Evolutionary conservation across 2,329 filamentous ascomycete genomes (phyloP).

Genomic region (Sphaerostilbella broomeana): DNA sequence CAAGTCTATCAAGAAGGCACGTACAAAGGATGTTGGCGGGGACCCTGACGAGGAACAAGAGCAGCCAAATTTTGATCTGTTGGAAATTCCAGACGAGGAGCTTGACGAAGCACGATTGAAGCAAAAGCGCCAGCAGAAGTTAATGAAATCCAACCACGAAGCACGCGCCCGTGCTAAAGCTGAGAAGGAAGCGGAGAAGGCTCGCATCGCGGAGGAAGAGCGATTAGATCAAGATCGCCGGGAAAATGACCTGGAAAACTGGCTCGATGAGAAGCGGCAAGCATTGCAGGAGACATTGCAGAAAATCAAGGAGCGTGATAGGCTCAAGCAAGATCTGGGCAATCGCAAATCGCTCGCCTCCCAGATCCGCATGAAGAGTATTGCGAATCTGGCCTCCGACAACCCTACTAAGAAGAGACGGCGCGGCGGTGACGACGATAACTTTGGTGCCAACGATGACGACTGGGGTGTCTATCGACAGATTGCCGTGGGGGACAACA

Average conservation of each 20-base stretch:
- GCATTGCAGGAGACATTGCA: constrained; percentile 65
- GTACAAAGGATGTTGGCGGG: constrained; percentile 87
- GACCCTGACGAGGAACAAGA: constrained; percentile 75
- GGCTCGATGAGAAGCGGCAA: constrained; percentile 75
- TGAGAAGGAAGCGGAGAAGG: constrained; percentile 90
- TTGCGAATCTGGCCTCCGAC: constrained; percentile 92
- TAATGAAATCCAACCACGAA: constrained; percentile 93
- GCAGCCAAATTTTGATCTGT: constrained; percentile 75
- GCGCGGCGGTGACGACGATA: constrained; percentile 86
- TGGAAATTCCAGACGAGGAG: constrained; percentile 86
- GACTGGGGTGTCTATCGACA: constrained; percentile 97
- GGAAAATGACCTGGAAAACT: constrained; percentile 75
- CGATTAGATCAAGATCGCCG: constrained; percentile 76
- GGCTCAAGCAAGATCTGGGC: constrained; percentile 86
- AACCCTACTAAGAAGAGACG: constrained; percentile 76
- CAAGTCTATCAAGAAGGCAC: constrained; percentile 78
- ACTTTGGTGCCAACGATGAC: constrained; percentile 93
- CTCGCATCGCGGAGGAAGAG: constrained; percentile 74
- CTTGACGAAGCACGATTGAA: constrained; percentile 88
- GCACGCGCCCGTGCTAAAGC: constrained; percentile 89
- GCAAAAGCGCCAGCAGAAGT: constrained; percentile 82
- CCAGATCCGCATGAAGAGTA: constrained; percentile 96
- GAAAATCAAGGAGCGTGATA: constrained; percentile 88
- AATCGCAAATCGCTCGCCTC: constrained; percentile 95
- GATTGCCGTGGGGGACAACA: constrained; percentile 74